Evolutionary conservation across 805 yeast genomes (phyloP).

Genomic region (Candida multigemmis): DNA sequence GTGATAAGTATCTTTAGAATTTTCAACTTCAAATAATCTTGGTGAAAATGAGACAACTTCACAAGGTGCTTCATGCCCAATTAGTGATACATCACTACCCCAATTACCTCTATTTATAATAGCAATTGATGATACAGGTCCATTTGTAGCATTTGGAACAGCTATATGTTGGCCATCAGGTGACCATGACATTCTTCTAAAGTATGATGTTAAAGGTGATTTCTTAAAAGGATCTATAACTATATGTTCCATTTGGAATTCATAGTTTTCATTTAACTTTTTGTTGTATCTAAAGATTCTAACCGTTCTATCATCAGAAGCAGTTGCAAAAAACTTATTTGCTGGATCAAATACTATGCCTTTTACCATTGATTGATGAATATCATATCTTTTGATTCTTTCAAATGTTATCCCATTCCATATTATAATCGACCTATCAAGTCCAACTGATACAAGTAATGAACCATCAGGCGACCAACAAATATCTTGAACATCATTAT

Average conservation of each 20-base stretch:
- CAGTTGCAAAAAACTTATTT: constrained; percentile 93
- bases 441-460: constrained; percentile 85
- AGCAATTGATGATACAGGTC: constrained; percentile 69
- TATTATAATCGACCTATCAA: constrained; percentile 84
- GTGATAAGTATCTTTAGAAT: constrained; percentile 31
- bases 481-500: constrained; percentile 93
- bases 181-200: constrained; percentile 79
- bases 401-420: constrained; percentile 95
- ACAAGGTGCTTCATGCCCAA: constrained; percentile 81
- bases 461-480: constrained; percentile 97
- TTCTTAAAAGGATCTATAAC: constrained; percentile 78
- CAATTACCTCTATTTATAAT: constrained; percentile 71
- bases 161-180: constrained; percentile 87
- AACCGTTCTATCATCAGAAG: constrained; percentile 90
- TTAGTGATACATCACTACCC: constrained; percentile 65
- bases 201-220: constrained; percentile 89
- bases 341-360: constrained; percentile 98
- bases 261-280: constrained; percentile 52
- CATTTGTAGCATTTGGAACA: constrained; percentile 79
- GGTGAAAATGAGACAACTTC: constrained; percentile 77
- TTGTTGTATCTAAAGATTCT: constrained; percentile 81
- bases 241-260: constrained; percentile 79
- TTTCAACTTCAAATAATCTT: constrained; percentile 40
- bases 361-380: constrained; percentile 91
- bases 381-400: constrained; percentile 77